Evolutionary conservation across 192 early-diverging fungal species (phyloP), one percentile per base, ranked within the genome.

Genomic region (Helicostylum pulchrum): DNA sequence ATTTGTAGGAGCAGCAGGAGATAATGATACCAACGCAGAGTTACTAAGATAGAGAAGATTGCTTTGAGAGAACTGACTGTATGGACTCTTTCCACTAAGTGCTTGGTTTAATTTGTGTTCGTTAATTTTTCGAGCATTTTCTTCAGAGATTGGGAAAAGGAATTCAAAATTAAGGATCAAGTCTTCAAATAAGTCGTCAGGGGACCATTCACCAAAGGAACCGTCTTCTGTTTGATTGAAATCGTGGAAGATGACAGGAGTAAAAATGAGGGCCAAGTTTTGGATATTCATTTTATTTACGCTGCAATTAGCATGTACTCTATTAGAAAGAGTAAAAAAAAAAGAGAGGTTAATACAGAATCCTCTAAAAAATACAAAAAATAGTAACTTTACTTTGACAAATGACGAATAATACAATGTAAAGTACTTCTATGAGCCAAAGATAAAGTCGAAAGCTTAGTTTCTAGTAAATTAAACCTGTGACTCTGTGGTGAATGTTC

Each of bases 231-330:
- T 71, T 49, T 75, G 76, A 53, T 79, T 78, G 30, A 73, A 76
- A 12, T 83, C 78, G 34, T 84, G 80, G 69, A 88, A 88, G 21
- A 87, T 77, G 4, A 84, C 84, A 0, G 85, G 80, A 1, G 80
- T 81, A 53, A 89, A 89, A 10, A 89, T 78, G 51, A 89, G 67
- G 12, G 79, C 79, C 0, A 89, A 49, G 62, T 89, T 89, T n/a
- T 78, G 77, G 0, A 82, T 58, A 11, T 79, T 81, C 88, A 89
- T 89, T 66, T 89, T 89, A 79, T 89, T 89, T 14, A 70, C 52
- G 8, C 74, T 68, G 15, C 77, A 74, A 32, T 87, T 59, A 3
- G 66, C 63, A 54, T 78, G 67, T 0, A 88, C 75, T 14, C 85
- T 87, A 62, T 34, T 34, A 59, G n/a, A n/a, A n/a, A n/a, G n/a